A percentile compares a stretch with the other conserved stretches of the same genome.
phyloP scores from a whole-genome alignment of 148 eudicot genomes.

The Fagopyrum tataricum region DNA sequence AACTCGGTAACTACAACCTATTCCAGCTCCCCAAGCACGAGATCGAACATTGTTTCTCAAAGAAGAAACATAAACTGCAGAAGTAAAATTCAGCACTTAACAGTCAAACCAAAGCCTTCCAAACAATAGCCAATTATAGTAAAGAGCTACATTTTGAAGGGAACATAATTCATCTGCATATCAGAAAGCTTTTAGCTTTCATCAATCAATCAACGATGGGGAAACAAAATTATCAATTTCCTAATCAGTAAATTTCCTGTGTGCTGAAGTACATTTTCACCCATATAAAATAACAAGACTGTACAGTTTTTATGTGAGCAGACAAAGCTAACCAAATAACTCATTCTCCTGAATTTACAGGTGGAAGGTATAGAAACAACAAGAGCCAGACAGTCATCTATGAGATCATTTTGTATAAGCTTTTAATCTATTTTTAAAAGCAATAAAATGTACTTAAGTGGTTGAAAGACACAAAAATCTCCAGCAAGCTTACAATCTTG shows the following conservation, averaged over 20 bases:
- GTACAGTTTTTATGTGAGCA: neutral
- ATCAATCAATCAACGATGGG: neutral
- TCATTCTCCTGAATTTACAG: neutral
- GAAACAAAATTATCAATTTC: neutral
- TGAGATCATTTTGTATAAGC: neutral
- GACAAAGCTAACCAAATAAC: neutral
- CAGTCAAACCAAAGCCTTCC: neutral
- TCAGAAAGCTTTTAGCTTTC: neutral
- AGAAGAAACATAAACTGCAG: conserved; percentile 73
- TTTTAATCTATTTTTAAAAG: neutral
- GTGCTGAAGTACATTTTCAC: neutral
- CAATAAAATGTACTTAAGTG: neutral
- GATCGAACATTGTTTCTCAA: conserved; percentile 91
- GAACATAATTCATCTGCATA: neutral
- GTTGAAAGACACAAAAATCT: neutral
- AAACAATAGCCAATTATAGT: neutral
- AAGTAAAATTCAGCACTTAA: conserved; percentile 11
- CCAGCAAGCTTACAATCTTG: conserved; percentile 69
- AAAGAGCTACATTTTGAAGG: neutral
- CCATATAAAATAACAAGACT: neutral
- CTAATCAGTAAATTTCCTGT: neutral
- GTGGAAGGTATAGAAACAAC: neutral
- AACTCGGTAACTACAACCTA: conserved; percentile 92
- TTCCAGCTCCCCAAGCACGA: conserved; percentile 98
- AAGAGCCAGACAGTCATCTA: neutral